Percentiles rank a stretch among this genome's conserved stretches.
phyloP scores from a whole-genome alignment of 352 stramenopile genomes.

The Pythium scleroteichum region DNA sequence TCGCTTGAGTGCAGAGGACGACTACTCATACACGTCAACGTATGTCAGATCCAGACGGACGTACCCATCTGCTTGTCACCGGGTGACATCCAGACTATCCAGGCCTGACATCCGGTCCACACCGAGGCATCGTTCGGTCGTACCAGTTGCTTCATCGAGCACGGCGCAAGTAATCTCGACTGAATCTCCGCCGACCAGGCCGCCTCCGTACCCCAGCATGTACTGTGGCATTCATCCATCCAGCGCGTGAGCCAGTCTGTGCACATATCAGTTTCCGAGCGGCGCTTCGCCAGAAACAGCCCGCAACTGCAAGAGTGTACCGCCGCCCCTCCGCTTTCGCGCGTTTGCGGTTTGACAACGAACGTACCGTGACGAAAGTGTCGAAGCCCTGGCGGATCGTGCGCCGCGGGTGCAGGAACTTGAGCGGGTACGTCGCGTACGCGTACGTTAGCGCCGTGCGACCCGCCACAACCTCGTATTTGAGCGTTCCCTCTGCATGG shows the following conservation, averaged over 20 bases:
- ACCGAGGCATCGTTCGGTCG: conserved; percentile 1
- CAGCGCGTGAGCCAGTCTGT: neutral
- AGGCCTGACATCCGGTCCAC: conserved; percentile 5
- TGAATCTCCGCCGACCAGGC: conserved; percentile 74
- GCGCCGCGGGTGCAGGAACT: conserved; percentile 79
- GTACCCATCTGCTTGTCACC: neutral
- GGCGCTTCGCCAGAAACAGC: conserved; percentile 8
- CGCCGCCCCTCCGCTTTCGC: too few relatives aligned
- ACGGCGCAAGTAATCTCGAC: conserved; percentile 66
- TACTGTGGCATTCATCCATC: conserved; percentile 42
- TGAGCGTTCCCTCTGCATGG: conserved; percentile 48
- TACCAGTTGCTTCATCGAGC: conserved; percentile 48
- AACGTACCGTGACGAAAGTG: conserved; percentile 72
- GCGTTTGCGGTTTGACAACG: neutral
- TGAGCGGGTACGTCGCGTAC: conserved; percentile 85
- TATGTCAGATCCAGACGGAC: conserved; percentile 11
- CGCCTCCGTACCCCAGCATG: conserved; percentile 81
- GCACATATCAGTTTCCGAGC: neutral
- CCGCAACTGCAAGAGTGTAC: neutral
- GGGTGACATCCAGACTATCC: conserved; percentile 11
- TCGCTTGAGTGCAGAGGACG: conserved; percentile 78
- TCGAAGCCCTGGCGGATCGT: conserved; percentile 63
- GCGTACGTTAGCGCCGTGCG: conserved; percentile 66
- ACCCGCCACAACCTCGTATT: conserved; percentile 70
- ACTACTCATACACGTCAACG: conserved; percentile 13